These are phyloP conservation scores for Tulasnella sp. DNA, from an alignment of 768 basidiomycete species.

Conservation along the genomic window DNA sequence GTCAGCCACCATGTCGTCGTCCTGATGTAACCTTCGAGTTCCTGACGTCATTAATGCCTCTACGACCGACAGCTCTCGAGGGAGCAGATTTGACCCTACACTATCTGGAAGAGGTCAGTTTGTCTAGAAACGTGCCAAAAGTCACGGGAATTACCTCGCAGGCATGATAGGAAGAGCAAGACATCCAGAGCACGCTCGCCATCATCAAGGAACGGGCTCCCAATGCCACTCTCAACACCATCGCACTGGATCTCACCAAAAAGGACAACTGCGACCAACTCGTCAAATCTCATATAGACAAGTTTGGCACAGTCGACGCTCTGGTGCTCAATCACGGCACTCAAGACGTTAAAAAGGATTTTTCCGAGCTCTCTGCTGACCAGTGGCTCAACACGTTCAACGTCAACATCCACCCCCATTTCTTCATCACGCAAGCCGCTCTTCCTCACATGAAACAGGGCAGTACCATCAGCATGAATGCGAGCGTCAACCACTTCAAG, in stretches of 20 bases:
- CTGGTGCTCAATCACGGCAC: conserved; percentile 44
- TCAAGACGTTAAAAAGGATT: conserved; percentile 42
- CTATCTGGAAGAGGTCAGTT: conserved; percentile 27
- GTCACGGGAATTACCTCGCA: not conserved
- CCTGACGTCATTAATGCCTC: not conserved
- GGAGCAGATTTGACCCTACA: conserved; percentile 39
- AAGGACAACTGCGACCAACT: conserved; percentile 42
- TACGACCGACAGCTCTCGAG: conserved; percentile 35
- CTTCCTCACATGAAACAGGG: conserved; percentile 45
- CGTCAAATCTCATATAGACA: conserved; percentile 41
- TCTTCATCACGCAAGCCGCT: conserved; percentile 48
- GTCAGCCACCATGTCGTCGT: conserved; percentile 28
- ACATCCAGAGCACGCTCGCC: conserved; percentile 40
- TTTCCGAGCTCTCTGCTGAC: conserved; percentile 39
- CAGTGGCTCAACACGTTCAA: conserved; percentile 46
- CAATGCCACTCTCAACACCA: conserved; percentile 39
- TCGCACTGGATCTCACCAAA: conserved; percentile 41
- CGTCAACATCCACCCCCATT: conserved; percentile 43
- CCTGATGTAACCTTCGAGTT: not conserved
- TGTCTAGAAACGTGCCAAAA: not conserved
- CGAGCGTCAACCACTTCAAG: conserved; percentile 44
- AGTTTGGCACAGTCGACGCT: conserved; percentile 40
- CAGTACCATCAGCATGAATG: conserved; percentile 46
- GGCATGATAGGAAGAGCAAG: conserved; percentile 39
- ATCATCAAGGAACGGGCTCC: conserved; percentile 43